Base-by-base conservation (phyloP, 352 stramenopile genomes). In the Phytophthora citrophthora region DNA sequence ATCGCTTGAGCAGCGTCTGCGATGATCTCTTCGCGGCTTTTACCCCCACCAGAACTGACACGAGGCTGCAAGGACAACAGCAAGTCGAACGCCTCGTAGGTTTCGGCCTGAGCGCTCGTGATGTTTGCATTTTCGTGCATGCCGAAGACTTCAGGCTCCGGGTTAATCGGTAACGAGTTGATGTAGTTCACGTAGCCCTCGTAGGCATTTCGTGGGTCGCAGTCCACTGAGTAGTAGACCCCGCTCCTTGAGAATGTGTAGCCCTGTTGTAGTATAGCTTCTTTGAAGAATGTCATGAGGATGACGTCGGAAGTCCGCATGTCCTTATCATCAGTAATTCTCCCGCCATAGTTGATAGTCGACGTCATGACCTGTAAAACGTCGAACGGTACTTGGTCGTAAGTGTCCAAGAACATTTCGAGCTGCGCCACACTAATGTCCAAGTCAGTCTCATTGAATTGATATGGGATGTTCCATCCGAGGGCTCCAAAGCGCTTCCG, bases 401-500 rank as follows among this genome's bases (percentile, higher is more conserved):
- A 94, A 13, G 88, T 89, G 67, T 94, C 85, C 11, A 98, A 71
- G 71, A 98, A 98, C 73, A 96, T 96, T 48, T 97, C 88, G 38
- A 98, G 79, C 63, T 95, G 80, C 15, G 82, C 79, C 44, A 83
- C 72, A 48, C 83, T 89, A 48, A 90, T 91, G 63, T 95, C 79
- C 29, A 98, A 69, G 69, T 99, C 96, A 0, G 95, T 98, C 54
- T 98, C 93, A 64, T 99, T 99, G 67, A 99, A 99, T 71, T 98
- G 93, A 73, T 99, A 99, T 27, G 94, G 94, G 44, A 98, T 98
- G 72, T 99, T 99, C 96, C 96, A 99, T 18, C 96, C 96, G 0
- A 99, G 72, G 2, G 96, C 90, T 12, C 96, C 96, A 56, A 99
- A 99, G 18, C 96, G 91, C 62, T 97, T 94, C 26, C 96, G 88